Conservation (phyloP, 805 yeast species). For the Candida multigemmis region DNA sequence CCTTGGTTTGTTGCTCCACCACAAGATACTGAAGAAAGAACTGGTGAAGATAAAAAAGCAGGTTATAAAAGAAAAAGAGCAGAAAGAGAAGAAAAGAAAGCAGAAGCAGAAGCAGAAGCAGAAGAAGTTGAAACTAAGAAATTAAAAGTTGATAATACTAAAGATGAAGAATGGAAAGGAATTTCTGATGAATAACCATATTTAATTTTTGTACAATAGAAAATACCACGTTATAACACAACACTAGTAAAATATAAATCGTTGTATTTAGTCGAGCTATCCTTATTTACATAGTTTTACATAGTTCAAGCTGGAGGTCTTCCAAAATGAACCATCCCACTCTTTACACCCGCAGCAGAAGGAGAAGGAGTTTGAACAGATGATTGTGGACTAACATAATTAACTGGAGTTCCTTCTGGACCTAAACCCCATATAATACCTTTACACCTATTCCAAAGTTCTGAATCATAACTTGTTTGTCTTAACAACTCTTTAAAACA, state of each 20-base stretch:
- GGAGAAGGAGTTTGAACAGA: constrained; percentile 9
- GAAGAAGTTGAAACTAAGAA: constrained; percentile 10
- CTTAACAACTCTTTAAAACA: constrained; percentile 50
- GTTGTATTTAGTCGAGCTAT: neutral
- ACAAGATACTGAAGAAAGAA: constrained; percentile 48
- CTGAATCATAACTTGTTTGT: constrained; percentile 13
- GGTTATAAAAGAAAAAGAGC: constrained; percentile 44
- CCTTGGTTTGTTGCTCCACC: constrained; percentile 99
- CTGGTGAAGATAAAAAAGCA: constrained; percentile 50
- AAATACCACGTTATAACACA: neutral
- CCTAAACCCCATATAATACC: constrained; percentile 49
- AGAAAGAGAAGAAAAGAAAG: constrained; percentile 31
- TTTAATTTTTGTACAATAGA: constrained; percentile 1
- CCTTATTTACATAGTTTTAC: constrained; percentile 1
- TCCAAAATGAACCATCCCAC: constrained; percentile 20
- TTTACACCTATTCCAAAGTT: constrained; percentile 25
- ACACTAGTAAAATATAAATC: constrained; percentile 1
- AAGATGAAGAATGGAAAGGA: constrained; percentile 16
- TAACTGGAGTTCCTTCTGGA: constrained; percentile 3
- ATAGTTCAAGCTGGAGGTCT: constrained; percentile 16
- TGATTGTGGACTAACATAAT: constrained; percentile 1
- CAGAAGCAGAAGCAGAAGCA: constrained; percentile 15
- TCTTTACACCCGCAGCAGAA: constrained; percentile 16
- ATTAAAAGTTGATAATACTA: constrained; percentile 6
- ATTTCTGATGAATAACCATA: constrained; percentile 6